A percentile compares a stretch with the other conserved stretches of the same genome.
Conservation (phyloP, 345 rosid species). For the Microcos paniculata region DNA sequence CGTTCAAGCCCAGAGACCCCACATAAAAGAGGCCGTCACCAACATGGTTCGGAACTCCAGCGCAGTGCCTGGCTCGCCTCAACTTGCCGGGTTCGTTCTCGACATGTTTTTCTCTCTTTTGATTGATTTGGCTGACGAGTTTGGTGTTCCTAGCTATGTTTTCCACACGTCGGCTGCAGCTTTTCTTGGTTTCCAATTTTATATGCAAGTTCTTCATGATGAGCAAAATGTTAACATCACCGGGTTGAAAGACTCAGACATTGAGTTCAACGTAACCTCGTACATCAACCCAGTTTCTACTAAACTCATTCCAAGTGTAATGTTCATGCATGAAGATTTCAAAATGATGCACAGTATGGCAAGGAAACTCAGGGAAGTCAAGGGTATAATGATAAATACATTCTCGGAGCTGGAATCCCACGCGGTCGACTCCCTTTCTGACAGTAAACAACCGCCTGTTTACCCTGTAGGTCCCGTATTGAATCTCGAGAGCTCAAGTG, state of each 20-base stretch:
- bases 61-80: conserved; percentile 5
- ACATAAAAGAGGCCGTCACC: not conserved
- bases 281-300: not conserved
- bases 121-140: not conserved
- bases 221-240: not conserved
- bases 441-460: not conserved
- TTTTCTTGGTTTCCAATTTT: not conserved
- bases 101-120: not conserved
- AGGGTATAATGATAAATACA: not conserved
- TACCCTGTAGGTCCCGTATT: conserved; percentile 5
- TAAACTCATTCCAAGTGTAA: not conserved
- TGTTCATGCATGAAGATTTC: not conserved
- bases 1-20: not conserved
- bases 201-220: not conserved
- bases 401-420: not conserved
- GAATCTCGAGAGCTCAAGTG: not conserved
- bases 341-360: not conserved
- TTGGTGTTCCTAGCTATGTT: conserved; percentile 10
- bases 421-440: not conserved
- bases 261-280: not conserved
- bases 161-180: conserved; percentile 6
- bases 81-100: conserved; percentile 4
- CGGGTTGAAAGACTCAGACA: not conserved
- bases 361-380: not conserved
- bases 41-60: not conserved